Evolutionary conservation across 129 eudicot genomes (phyloP), one percentile per base, ranked within the genome.

Genomic region (Flaveria linearis): DNA sequence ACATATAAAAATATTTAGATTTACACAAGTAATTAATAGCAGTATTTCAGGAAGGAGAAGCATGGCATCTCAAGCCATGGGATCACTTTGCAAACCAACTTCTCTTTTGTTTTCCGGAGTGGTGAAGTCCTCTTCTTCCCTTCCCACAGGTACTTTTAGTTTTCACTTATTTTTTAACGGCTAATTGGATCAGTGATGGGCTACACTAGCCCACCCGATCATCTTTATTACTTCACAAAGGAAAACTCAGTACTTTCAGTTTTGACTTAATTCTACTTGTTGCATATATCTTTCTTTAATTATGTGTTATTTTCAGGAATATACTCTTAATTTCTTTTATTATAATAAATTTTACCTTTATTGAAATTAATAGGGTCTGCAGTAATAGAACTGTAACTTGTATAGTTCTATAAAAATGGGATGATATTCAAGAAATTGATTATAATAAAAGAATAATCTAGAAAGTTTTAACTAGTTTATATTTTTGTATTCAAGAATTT

Each of bases 51-150:
- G 67, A 60, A 58, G 36, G 67, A 13, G 9, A 60, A 25, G 45
- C 1, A 75, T 76, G 80, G 80, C 73, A 13, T 76, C 80, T 76
- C 53, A 65, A 65, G 65, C 65, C 11, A 36, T 65, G 45, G 80
- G 73, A 0, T 76, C 80, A 65, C 52, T 76, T 65, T 49, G 73
- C 64, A 76, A 76, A 73, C 52, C 73, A 76, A 30, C 73, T 65
- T 49, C 80, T 1, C 49, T 16, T 18, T 28, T 28, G 22, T 15
- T 7, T 50, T 50, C 80, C 1, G 25, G n/a, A 52, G 12, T 23
- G 16, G 66, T 65, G 26, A 64, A 23, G 55, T 49, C 80, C 3
- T 65, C 80, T 3, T 51, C 66, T 13, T 51, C 73, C n/a, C n/a
- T 33, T 9, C 15, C 65, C 16, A 65, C 65, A 39, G 72, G 72